Conservation (phyloP, 148 eudicot genomes). For the Rhododendron mucronatum region DNA sequence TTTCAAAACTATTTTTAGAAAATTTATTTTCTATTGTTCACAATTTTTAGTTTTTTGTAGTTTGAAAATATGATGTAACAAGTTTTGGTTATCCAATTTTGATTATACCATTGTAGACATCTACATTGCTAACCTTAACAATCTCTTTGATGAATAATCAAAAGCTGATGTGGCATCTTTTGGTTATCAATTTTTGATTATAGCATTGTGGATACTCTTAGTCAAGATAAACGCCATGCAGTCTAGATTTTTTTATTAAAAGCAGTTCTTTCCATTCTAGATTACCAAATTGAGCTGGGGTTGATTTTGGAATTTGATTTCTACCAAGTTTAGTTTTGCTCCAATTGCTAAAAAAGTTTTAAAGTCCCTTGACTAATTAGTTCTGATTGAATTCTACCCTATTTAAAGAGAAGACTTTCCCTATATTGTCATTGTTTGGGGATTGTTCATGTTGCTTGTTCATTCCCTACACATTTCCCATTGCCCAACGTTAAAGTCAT, state of each 20-base stretch:
- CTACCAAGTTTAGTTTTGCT: background rate
- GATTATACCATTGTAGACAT: no score
- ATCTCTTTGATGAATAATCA: no score
- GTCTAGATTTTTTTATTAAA: background rate
- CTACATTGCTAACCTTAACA: no score
- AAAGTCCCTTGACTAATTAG: background rate
- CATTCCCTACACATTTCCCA: background rate
- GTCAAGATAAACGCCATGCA: background rate
- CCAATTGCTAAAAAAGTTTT: background rate
- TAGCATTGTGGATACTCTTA: no score
- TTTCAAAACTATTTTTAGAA: no score
- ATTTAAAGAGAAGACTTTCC: background rate
- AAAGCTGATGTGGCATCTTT: no score
- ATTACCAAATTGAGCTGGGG: background rate
- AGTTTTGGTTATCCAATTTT: no score
- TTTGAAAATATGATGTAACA: no score
- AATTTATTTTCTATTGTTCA: no score
- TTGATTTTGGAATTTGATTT: background rate
- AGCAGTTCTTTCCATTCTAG: background rate
- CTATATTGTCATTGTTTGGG: background rate
- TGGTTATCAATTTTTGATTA: no score
- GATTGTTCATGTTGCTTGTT: background rate
- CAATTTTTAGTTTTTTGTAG: no score
- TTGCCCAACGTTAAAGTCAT: background rate
- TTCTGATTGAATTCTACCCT: background rate